phyloP scores from a whole-genome alignment of 2,329 filamentous ascomycete genomes.

The Cercospora sesami region DNA sequence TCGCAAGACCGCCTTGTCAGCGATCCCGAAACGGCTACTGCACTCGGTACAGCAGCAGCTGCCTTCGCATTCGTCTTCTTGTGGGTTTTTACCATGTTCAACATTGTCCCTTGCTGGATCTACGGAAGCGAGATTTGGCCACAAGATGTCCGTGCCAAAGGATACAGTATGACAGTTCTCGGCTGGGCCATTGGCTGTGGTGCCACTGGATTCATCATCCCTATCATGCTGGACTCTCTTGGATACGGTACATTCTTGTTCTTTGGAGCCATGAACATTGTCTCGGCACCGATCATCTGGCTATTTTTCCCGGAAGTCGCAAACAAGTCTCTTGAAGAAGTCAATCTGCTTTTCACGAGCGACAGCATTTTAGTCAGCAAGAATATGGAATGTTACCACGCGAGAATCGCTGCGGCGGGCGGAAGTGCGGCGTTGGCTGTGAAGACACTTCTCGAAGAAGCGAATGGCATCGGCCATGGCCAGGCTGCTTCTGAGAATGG shows the following conservation, averaged over 20 bases:
- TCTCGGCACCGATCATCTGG: constrained; percentile 46
- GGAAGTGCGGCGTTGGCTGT: constrained; percentile 37
- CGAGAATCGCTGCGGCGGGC: constrained; percentile 35
- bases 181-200: constrained; percentile 61
- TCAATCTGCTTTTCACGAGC: constrained; percentile 40
- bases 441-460: constrained; percentile 37
- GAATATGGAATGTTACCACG: constrained; percentile 38
- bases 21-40: constrained; percentile 15
- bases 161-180: constrained; percentile 60
- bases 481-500: constrained; percentile 6
- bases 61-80: constrained; percentile 38
- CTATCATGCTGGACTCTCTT: constrained; percentile 51
- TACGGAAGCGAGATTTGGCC: constrained; percentile 60
- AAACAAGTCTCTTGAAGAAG: constrained; percentile 45
- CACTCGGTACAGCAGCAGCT: constrained; percentile 38
- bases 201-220: constrained; percentile 53
- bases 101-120: constrained; percentile 54
- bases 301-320: constrained; percentile 22
- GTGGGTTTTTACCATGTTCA: constrained; percentile 50
- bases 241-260: constrained; percentile 53
- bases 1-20: constrained; percentile 18
- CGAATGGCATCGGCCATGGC: constrained; percentile 24
- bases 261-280: constrained; percentile 53
- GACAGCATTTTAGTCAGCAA: constrained; percentile 41
- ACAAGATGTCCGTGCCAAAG: constrained; percentile 58